phyloP scores from a whole-genome alignment of 257 asterid genomes.

The Euphrasia confusa region DNA sequence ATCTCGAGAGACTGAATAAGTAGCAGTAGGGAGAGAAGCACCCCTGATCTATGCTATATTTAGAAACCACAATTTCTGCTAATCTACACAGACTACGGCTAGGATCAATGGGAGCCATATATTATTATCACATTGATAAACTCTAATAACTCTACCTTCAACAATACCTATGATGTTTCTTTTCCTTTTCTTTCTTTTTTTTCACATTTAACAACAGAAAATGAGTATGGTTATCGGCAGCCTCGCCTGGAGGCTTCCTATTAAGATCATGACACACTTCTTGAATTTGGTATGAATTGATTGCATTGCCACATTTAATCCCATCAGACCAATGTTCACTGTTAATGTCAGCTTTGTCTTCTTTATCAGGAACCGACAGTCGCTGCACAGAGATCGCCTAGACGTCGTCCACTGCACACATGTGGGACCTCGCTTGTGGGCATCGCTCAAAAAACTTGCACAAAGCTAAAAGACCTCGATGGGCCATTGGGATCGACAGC shows the following conservation, averaged over 20 bases:
- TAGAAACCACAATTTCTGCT: neutral
- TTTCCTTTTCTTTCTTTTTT: neutral
- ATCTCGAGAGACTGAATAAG: conserved; percentile 43
- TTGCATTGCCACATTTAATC: too few relatives aligned
- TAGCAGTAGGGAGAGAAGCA: neutral
- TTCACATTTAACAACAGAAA: neutral
- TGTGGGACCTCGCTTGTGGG: conserved; percentile 44
- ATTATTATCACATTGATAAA: neutral
- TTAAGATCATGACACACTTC: conserved; percentile 18
- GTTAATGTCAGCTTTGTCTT: neutral
- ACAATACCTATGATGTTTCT: neutral
- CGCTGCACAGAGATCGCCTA: conserved; percentile 17
- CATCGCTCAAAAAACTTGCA: conserved; percentile 34
- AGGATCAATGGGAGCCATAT: neutral
- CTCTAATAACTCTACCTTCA: conserved; percentile 20
- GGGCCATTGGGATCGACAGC: conserved; percentile 44
- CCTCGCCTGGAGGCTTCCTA: conserved; percentile 27
- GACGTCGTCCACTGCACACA: conserved; percentile 56
- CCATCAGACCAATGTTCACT: neutral
- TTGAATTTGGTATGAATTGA: conserved; percentile 24
- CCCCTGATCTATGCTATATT: neutral
- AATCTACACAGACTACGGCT: neutral
- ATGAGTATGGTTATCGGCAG: conserved; percentile 21
- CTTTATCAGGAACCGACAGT: conserved; percentile 24
- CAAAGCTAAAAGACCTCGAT: conserved; percentile 31